These are phyloP conservation scores for Podospora anserina DNA, from an alignment of 495 filamentous ascomycete species.

Conservation along the genomic window DNA sequence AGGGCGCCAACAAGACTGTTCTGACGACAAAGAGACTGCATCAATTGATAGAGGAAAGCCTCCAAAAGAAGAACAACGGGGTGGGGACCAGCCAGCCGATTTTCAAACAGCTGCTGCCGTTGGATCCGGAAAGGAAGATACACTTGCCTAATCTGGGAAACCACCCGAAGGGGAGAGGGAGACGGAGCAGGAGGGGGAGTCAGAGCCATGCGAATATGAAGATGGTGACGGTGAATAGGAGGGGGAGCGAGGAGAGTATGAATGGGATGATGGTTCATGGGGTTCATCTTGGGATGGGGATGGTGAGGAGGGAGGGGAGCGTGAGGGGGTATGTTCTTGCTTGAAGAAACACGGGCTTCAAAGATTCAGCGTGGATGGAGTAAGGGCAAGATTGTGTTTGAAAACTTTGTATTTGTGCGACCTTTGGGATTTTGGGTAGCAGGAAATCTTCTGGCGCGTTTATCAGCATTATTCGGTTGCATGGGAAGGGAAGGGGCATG, in stretches of 20 bases:
- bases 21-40: constrained; percentile 35
- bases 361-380: not conserved
- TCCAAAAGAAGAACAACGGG: constrained; percentile 29
- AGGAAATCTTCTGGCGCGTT: not conserved
- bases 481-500: not conserved
- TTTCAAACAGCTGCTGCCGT: constrained; percentile 36
- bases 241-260: not conserved
- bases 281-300: not conserved
- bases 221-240: not conserved
- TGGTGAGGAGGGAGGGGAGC: not conserved
- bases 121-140: constrained; percentile 35
- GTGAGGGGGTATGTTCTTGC: not conserved
- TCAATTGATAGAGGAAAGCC: constrained; percentile 33
- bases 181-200: constrained; percentile 5
- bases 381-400: not conserved
- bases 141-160: constrained; percentile 26
- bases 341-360: not conserved
- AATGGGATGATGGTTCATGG: not conserved
- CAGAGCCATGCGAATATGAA: not conserved
- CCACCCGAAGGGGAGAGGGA: not conserved
- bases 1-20: not conserved
- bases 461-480: not conserved
- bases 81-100: constrained; percentile 28
- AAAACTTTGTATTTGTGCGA: not conserved
- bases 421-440: not conserved